Conservation (phyloP, 495 filamentous ascomycete species). For the Rhizodiscina lignyota region DNA sequence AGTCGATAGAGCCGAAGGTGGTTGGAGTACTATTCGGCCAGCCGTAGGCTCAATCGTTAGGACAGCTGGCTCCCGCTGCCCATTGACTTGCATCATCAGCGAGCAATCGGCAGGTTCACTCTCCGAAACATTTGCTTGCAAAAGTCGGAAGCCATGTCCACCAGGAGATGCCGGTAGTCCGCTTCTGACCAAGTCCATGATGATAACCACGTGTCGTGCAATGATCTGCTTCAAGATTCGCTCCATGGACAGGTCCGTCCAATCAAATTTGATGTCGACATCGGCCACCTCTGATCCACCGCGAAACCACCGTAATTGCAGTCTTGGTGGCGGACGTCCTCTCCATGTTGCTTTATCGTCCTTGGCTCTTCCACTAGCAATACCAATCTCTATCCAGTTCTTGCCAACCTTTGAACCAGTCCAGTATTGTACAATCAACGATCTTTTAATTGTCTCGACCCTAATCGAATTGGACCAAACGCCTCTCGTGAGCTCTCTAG, state of each 20-base stretch:
- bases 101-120: constrained; percentile 29
- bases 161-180: constrained; percentile 37
- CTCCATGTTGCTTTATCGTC: constrained; percentile 20
- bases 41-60: background rate
- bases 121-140: constrained; percentile 29
- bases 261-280: constrained; percentile 44
- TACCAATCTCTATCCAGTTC: constrained; percentile 82
- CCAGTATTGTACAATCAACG: constrained; percentile 86
- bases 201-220: constrained; percentile 50
- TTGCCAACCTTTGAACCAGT: constrained; percentile 44
- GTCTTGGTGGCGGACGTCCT: constrained; percentile 22
- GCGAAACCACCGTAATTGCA: constrained; percentile 73
- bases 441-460: constrained; percentile 60
- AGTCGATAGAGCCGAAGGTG: too few species aligned
- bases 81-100: background rate
- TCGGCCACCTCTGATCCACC: constrained; percentile 57
- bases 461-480: constrained; percentile 62
- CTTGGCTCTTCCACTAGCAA: constrained; percentile 39
- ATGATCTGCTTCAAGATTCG: constrained; percentile 54
- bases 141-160: constrained; percentile 22
- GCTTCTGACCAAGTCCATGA: constrained; percentile 42
- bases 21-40: background rate
- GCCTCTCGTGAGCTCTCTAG: constrained; percentile 40
- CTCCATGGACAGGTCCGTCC: constrained; percentile 52
- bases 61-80: background rate